phyloP scores from a whole-genome alignment of 2,329 filamentous ascomycete genomes.

The Paraphaeosphaeria minitans region DNA sequence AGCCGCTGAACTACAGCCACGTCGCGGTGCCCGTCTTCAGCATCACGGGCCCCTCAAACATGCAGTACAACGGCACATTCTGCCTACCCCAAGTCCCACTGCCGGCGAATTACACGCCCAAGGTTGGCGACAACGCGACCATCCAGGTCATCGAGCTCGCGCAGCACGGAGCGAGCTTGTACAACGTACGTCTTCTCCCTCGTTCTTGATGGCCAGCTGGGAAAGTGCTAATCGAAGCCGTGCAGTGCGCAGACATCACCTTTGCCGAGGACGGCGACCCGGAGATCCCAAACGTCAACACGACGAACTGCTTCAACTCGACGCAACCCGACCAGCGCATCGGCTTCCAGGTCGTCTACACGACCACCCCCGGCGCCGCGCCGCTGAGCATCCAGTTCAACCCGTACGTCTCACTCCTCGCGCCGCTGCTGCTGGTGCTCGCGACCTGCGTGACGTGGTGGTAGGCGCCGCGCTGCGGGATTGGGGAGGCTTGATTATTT shows the following conservation, averaged over 20 bases:
- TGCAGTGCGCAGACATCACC: conserved; percentile 96
- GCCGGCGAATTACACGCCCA: conserved; percentile 71
- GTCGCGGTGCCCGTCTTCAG: conserved; percentile 81
- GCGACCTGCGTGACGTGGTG: conserved; percentile 38
- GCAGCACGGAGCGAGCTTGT: conserved; percentile 81
- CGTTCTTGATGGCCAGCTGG: not conserved
- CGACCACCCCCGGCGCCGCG: conserved; percentile 49
- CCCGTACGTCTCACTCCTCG: conserved; percentile 31
- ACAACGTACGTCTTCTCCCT: conserved; percentile 64
- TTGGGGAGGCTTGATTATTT: not conserved
- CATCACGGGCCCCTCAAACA: conserved; percentile 78
- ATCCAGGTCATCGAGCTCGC: conserved; percentile 87
- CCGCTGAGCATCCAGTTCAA: conserved; percentile 31
- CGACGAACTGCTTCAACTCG: conserved; percentile 87
- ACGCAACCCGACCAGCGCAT: conserved; percentile 57
- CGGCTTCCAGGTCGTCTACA: conserved; percentile 77
- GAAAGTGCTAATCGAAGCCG: conserved; percentile 51
- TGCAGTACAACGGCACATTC: conserved; percentile 84
- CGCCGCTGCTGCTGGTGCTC: conserved; percentile 33
- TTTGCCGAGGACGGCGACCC: conserved; percentile 77
- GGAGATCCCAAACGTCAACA: conserved; percentile 71
- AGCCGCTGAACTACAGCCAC: conserved; percentile 85
- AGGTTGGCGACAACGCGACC: conserved; percentile 84
- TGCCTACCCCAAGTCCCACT: conserved; percentile 90
- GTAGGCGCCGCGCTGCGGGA: conserved; percentile 11